Evolutionary conservation across 2,329 filamentous ascomycete genomes (phyloP).

Genomic region (Zymoseptoria passerinii): DNA sequence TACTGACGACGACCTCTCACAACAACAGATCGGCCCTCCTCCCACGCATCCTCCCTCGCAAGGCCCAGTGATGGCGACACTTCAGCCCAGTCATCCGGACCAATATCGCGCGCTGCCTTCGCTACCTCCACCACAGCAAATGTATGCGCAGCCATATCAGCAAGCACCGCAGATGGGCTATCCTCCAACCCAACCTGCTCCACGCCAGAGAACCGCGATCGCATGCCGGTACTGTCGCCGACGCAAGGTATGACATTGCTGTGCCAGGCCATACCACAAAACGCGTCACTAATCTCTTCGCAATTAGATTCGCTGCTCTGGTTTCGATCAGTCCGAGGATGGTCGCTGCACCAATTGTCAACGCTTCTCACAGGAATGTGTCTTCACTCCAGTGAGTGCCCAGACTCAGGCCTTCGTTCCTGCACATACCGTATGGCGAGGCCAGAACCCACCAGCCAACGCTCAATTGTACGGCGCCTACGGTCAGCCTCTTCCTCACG

Average conservation of each 20-base stretch:
- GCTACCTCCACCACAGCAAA: conserved; percentile 39
- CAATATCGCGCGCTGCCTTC: conserved; percentile 39
- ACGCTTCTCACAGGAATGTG: conserved; percentile 66
- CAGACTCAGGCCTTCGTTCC: conserved; percentile 68
- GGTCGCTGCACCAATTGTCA: conserved; percentile 66
- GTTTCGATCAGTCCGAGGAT: conserved; percentile 63
- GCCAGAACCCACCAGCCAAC: conserved; percentile 34
- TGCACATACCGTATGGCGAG: conserved; percentile 56
- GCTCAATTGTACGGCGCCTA: conserved; percentile 44
- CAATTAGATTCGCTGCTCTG: conserved; percentile 63
- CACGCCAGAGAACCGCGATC: conserved; percentile 52
- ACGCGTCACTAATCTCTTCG: conserved; percentile 1
- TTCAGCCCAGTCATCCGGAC: conserved; percentile 38
- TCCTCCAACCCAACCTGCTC: conserved; percentile 42
- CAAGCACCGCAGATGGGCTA: conserved; percentile 37
- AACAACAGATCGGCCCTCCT: conserved; percentile 30
- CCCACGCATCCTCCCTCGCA: conserved; percentile 27
- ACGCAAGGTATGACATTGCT: conserved; percentile 43
- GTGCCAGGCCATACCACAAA: background rate
- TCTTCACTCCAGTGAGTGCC: conserved; percentile 67
- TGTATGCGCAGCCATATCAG: conserved; percentile 37
- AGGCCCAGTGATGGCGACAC: conserved; percentile 35
- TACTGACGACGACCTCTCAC: conserved; percentile 15
- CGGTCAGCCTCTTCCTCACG: conserved; percentile 40
- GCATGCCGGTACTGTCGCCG: conserved; percentile 53